Evolutionary conservation across 768 basidiomycete species (phyloP), one percentile per base, ranked within the genome.

Genomic region (Termitomyces sp.): DNA sequence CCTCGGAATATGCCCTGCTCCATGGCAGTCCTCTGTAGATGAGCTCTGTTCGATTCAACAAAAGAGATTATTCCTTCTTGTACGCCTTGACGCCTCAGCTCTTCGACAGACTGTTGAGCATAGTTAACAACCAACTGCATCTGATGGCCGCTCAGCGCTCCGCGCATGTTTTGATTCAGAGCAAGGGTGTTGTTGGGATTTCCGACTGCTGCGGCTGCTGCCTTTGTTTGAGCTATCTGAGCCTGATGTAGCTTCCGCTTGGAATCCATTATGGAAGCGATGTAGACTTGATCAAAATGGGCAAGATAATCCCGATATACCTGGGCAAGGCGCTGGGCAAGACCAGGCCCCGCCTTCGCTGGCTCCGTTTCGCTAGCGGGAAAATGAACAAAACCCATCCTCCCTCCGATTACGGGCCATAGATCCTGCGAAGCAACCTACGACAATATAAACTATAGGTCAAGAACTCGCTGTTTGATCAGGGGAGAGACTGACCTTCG

Each of bases 331-430:
- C 82, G 81, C 50, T 78, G 77, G 0, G 86, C 88, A 31, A 81
- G 75, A 23, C 70, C 83, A 2, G 86, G 87, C 3, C 84, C 84
- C 28, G 78, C 77, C 62, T 80, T 83, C 5, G 81, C 74, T 11
- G 87, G 86, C 58, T 87, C 84, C 4, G 73, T 67, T 1, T 81
- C 84, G 11, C 71, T 79, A 4, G 77, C 85, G 2, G 84, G 84
- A 60, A 89, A 87, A 53, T 84, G 77, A 3, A 84, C 76, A 62
- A 85, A 82, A 17, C 82, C 84, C 68, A 91, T 74, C 23, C 77
- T 78, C n/a, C 79, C 88, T 17, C 80, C 89, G 55, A 91, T 80
- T 45, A 85, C 71, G 15, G 78, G 63, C 89, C 88, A 90, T 56
- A 75, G 59, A 35, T 87, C 86, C 47, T 78, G 77, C 55, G 71